Percentiles rank a stretch among this genome's conserved stretches.
Evolutionary conservation across 495 filamentous ascomycete genomes (phyloP).

Genomic region (Sporormia fimetaria): DNA sequence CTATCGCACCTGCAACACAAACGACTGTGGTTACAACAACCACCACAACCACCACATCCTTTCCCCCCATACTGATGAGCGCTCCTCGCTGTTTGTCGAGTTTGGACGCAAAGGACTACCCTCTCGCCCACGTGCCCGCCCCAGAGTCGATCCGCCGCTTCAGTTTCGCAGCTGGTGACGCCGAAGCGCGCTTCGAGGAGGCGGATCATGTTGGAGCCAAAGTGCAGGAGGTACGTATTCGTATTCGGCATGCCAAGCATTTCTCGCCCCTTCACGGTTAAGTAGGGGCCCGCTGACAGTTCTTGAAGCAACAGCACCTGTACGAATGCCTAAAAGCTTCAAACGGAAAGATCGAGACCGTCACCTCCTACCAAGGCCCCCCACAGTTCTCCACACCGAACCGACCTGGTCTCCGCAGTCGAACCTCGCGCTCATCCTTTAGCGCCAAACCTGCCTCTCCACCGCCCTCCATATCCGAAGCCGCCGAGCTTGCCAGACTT

Average conservation of each 20-base stretch:
- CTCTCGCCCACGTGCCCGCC: slow-evolving; percentile 69
- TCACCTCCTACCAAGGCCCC: slow-evolving; percentile 8
- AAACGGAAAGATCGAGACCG: slow-evolving; percentile 8
- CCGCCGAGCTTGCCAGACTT: slow-evolving; percentile 40
- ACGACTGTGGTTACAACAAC: slow-evolving; percentile 84
- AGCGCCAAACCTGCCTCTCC: slow-evolving; percentile 36
- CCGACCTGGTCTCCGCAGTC: slow-evolving; percentile 2
- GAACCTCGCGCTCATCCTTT: background rate
- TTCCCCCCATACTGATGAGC: slow-evolving; percentile 70
- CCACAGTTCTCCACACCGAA: slow-evolving; percentile 14
- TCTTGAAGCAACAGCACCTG: slow-evolving; percentile 11
- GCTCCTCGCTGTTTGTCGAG: slow-evolving; percentile 60
- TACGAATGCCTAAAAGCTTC: slow-evolving; percentile 9
- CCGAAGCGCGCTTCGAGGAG: slow-evolving; percentile 55
- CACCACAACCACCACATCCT: slow-evolving; percentile 81
- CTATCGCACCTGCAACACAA: slow-evolving; percentile 59
- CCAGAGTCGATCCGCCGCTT: slow-evolving; percentile 63
- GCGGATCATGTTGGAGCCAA: slow-evolving; percentile 47
- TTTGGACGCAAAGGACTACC: slow-evolving; percentile 81
- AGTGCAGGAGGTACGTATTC: slow-evolving; percentile 50
- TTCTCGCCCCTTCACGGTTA: background rate
- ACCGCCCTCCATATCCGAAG: slow-evolving; percentile 49
- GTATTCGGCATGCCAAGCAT: background rate
- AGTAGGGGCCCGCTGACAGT: background rate
- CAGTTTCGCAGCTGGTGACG: slow-evolving; percentile 57